Base-by-base conservation (phyloP, 352 stramenopile species). In the Phytophthora hibernalis region DNA sequence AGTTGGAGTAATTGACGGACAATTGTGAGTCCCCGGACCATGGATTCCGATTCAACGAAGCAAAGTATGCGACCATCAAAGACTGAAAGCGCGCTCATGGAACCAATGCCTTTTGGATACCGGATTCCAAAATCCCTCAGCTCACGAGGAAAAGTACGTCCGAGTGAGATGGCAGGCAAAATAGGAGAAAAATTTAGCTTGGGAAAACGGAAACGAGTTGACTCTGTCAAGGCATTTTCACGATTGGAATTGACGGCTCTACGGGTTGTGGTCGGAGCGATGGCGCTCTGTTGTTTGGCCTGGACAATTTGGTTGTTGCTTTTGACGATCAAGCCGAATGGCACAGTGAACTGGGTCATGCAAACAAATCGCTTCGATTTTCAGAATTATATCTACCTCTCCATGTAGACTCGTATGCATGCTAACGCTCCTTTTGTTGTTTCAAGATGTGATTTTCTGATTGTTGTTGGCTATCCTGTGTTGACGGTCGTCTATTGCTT, bases 261-360 rank as follows among this genome's bases (percentile, higher is more conserved):
- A 15, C 51, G 49, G 15, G 2, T 15, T 18, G 31, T 53, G 21
- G n/a, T 70, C n/a, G 47, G 35, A 21, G 13, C 21, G 22, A 56
- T 65, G 38, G 40, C 56, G 3, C 37, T 40, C 13, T 33, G 31
- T 24, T 61, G 54, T 3, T 26, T 61, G 2, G 6, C 49, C 6
- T 80, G 68, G 68, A 75, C 49, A 10, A 8, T 72, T 3, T 69
- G 61, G 64, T 44, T 77, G 2, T 35, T 72, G 0, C 37, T 58
- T 2, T 52, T 80, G 26, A 74, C 59, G 4, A 37, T 69, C 10
- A n/a, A 35, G 1, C 72, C 72, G 0, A 75, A 68, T 7, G 44
- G 55, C 1, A 68, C 53, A 2, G 57, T 68, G 1, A 77, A 77
- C 43, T 24, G 38, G 31, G 35, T 76, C 50, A 76, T 76, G 67